Evolutionary conservation across 169 alveolate species (phyloP).

Genomic region (Plasmodium billcollinsi): DNA sequence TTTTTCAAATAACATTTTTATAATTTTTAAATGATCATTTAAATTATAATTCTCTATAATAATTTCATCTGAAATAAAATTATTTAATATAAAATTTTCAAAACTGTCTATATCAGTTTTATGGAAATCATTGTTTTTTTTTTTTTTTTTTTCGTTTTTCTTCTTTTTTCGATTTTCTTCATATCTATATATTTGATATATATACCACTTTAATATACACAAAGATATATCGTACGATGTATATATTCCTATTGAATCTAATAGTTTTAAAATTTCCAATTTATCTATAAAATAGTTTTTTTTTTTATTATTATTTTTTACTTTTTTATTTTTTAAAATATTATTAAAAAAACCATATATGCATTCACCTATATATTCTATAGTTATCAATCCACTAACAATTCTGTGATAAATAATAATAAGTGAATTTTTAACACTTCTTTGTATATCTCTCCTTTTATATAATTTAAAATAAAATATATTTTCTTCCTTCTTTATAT

Average conservation of each 20-base stretch:
- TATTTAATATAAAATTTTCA: not conserved
- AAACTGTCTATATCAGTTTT: not conserved
- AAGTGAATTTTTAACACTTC: conserved; percentile 11
- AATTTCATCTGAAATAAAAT: not conserved
- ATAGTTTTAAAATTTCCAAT: conserved; percentile 1
- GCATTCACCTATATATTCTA: conserved; percentile 28
- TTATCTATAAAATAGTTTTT: not conserved
- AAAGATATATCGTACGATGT: conserved; percentile 40
- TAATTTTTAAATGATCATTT: conserved; percentile 13
- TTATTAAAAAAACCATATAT: conserved; percentile 10
- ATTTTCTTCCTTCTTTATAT: conserved; percentile 7
- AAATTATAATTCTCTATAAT: conserved; percentile 4
- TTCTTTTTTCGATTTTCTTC: not conserved
- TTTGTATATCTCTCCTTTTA: conserved; percentile 30
- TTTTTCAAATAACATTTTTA: not conserved
- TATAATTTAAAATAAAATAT: not conserved
- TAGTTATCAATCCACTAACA: conserved; percentile 31
- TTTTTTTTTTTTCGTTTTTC: not conserved
- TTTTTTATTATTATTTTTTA: not conserved
- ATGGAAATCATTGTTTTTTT: too few species aligned
- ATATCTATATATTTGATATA: not conserved
- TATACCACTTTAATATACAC: conserved; percentile 31
- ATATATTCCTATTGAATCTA: conserved; percentile 42
- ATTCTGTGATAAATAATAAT: conserved; percentile 35
- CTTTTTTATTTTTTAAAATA: conserved; percentile 2